Base-by-base conservation (phyloP, 2,329 filamentous ascomycete species). In the Scedosporium minutisporum region DNA sequence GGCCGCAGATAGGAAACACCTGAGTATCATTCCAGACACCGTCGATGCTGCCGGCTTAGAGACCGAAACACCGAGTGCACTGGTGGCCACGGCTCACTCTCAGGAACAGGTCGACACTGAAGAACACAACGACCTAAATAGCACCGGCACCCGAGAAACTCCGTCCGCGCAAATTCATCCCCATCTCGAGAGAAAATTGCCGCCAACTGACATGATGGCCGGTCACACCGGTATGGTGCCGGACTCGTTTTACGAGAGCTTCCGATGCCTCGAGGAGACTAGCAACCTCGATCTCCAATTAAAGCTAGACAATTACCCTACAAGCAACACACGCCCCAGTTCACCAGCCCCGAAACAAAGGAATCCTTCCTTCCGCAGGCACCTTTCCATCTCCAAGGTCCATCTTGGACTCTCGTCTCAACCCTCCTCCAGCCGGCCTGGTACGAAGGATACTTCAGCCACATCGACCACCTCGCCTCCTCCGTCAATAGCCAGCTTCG, bases 251-350 rank as follows among this genome's bases (percentile, higher is more conserved):
- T 83, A 85, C 59, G 85, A 91, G 65, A 87, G 81, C 69, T 88
- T 91, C 67, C 81, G 86, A 58, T 91, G 88, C 87, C 76, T 91
- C 27, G 88, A 92, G 33, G 87, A 90, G 63, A 86, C 90, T 61
- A 82, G 87, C 18, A 83, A 89, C 61, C 76, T 93, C 38, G 88
- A 93, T 68, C 73, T 88, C 25, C 79, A 82, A 55, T 78, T 93
- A 44, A 81, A 80, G 44, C 74, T 91, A 38, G 87, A 91, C 69
- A 86, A 90, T 70, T 89, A 90, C 69, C 67, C 72, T 66, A 72
- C 76, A 59, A 74, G 71, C 65, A 80, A 80, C 65, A 75, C 74
- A 64, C 25, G 41, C 14, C 12, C 33, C 9, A 46, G 5, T 10
- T 46, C 61, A 14, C 21, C 29, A 16, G 23, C 21, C 18, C 3